Conservation (phyloP, 2,329 filamentous ascomycete species). For the Fusarium pseudocircinatum region DNA sequence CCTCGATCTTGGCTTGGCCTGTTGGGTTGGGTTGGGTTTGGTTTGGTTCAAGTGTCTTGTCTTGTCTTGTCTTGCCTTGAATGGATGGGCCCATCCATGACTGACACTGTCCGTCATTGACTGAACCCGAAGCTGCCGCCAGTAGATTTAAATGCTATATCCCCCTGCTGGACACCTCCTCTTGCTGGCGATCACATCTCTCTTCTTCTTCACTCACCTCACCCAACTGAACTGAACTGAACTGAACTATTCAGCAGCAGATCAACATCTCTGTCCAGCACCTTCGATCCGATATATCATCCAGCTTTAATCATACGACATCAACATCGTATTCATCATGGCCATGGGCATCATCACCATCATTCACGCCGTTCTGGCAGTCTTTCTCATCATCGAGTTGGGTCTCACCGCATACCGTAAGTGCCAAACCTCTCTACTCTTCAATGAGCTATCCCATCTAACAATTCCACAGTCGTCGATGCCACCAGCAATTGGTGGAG, state of each 20-base stretch:
- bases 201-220: background rate
- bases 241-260: background rate
- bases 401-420: constrained; percentile 78
- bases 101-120: constrained; percentile 22
- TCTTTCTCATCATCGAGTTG: constrained; percentile 79
- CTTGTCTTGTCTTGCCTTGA: constrained; percentile 1
- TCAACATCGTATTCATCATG: constrained; percentile 51
- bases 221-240: background rate
- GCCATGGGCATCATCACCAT: constrained; percentile 65
- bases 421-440: constrained; percentile 33
- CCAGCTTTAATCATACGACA: background rate
- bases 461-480: constrained; percentile 43
- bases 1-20: constrained; percentile 13
- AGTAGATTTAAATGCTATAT: constrained; percentile 32
- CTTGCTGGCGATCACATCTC: background rate
- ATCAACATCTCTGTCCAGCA: background rate
- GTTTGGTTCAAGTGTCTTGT: background rate
- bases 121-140: constrained; percentile 21
- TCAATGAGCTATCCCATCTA: constrained; percentile 9
- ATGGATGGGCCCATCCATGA: constrained; percentile 17
- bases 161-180: constrained; percentile 10
- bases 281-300: background rate
- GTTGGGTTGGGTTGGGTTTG: background rate
- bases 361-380: constrained; percentile 71
- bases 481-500: background rate